A percentile compares a stretch with the other conserved stretches of the same genome.
These are phyloP conservation scores for Gypsophila paniculata DNA, from an alignment of 179 eudicot genomes.

Conservation along the genomic window DNA sequence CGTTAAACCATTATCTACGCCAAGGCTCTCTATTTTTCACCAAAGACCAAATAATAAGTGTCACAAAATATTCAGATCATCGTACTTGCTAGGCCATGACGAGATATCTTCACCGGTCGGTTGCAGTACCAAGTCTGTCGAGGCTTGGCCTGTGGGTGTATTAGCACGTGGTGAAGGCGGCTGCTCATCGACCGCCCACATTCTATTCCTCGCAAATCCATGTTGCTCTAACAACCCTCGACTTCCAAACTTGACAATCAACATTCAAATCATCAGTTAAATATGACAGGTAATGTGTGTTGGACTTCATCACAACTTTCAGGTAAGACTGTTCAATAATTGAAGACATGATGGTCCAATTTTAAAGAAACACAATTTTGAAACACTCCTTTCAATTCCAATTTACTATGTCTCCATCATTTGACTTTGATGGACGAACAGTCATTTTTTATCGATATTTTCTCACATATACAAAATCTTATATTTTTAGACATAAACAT, in stretches of 20 bases:
- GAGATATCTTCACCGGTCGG: slow-evolving; percentile 65
- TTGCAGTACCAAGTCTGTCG: slow-evolving; percentile 52
- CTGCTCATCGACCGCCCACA: slow-evolving; percentile 57
- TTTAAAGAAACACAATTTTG: too few species aligned
- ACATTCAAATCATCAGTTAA: slow-evolving; percentile 13
- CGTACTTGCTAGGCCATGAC: slow-evolving; percentile 73
- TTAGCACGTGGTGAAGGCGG: slow-evolving; percentile 54
- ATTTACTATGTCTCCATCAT: too few species aligned
- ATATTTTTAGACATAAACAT: too few species aligned
- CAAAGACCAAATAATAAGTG: background rate
- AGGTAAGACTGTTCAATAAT: background rate
- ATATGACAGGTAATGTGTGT: background rate
- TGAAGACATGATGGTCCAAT: too few species aligned
- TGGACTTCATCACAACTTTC: background rate
- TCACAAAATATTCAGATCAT: slow-evolving; percentile 3
- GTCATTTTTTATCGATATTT: too few species aligned
- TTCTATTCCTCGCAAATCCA: slow-evolving; percentile 79
- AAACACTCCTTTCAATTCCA: too few species aligned
- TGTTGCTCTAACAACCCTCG: slow-evolving; percentile 71
- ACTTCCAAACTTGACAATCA: slow-evolving; percentile 56
- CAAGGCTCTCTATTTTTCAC: background rate
- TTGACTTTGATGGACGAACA: too few species aligned
- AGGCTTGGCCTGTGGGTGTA: slow-evolving; percentile 37
- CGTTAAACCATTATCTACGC: background rate
- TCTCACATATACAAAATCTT: too few species aligned